Evolutionary conservation across 2,329 filamentous ascomycete species (phyloP).

Genomic region (Furcasterigmium furcatum): DNA sequence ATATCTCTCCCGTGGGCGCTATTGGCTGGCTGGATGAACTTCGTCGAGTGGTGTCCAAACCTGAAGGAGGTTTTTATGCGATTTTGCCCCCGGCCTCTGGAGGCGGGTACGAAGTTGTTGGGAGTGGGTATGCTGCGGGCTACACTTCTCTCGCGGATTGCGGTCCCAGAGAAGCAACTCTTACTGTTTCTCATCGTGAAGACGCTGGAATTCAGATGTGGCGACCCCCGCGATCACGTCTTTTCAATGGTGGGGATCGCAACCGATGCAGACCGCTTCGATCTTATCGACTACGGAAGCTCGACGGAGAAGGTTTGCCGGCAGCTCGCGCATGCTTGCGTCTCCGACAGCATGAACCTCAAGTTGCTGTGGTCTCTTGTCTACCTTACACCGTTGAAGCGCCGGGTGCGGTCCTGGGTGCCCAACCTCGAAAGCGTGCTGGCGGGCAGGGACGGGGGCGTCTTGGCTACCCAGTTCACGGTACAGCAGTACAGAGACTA

Average conservation of each 20-base stretch:
- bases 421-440: slow-evolving; percentile 1
- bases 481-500: slow-evolving; percentile 1
- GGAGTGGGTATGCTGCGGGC: not conserved
- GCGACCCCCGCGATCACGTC: not conserved
- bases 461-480: slow-evolving; percentile 1
- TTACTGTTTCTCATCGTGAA: not conserved
- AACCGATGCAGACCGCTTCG: slow-evolving; percentile 2
- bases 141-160: not conserved
- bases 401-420: slow-evolving; percentile 2
- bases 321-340: slow-evolving; percentile 1
- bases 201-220: slow-evolving; percentile 1
- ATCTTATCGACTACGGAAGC: slow-evolving; percentile 3
- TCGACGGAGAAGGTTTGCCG: slow-evolving; percentile 1
- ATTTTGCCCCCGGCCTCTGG: slow-evolving; percentile 2
- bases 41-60: slow-evolving; percentile 3
- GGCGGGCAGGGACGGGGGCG: not conserved
- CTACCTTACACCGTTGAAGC: not conserved
- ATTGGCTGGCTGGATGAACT: slow-evolving; percentile 2
- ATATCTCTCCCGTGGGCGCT: slow-evolving; percentile 1
- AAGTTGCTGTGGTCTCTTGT: slow-evolving; percentile 3
- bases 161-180: not conserved
- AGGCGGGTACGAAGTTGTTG: slow-evolving; percentile 1
- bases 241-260: slow-evolving; percentile 1
- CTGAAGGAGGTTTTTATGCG: slow-evolving; percentile 1
- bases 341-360: slow-evolving; percentile 3